phyloP scores from a whole-genome alignment of 2,329 filamentous ascomycete genomes.

The Ambrosiella cleistominuta region DNA sequence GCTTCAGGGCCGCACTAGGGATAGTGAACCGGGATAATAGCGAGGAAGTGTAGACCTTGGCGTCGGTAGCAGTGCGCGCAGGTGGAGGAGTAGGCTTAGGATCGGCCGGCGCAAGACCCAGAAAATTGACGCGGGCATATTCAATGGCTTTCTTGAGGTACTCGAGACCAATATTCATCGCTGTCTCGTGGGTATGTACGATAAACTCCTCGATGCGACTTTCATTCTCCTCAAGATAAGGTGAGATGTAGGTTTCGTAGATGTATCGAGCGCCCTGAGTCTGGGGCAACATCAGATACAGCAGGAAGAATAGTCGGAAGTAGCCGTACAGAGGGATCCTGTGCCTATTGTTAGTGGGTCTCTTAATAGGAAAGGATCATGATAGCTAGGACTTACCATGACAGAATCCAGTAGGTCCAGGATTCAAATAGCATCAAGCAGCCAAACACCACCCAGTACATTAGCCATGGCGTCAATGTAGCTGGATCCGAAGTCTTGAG shows the following conservation, averaged over 20 bases:
- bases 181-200: slow-evolving; percentile 58
- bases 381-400: slow-evolving; percentile 36
- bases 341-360: neutral
- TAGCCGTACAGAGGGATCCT: slow-evolving; percentile 90
- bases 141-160: slow-evolving; percentile 59
- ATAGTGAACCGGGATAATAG: slow-evolving; percentile 77
- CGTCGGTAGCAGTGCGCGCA: slow-evolving; percentile 26
- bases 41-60: slow-evolving; percentile 55
- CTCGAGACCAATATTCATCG: slow-evolving; percentile 57
- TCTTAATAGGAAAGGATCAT: neutral
- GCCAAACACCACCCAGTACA: slow-evolving; percentile 94
- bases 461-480: slow-evolving; percentile 88
- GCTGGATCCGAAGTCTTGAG: slow-evolving; percentile 82
- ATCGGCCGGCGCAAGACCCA: slow-evolving; percentile 52
- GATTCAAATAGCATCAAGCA: slow-evolving; percentile 68
- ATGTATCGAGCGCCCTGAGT: slow-evolving; percentile 81
- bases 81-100: slow-evolving; percentile 22
- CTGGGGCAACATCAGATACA: slow-evolving; percentile 92
- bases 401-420: slow-evolving; percentile 72
- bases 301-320: slow-evolving; percentile 68
- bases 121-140: slow-evolving; percentile 52
- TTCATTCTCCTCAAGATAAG: slow-evolving; percentile 78
- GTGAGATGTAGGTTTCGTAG: slow-evolving; percentile 73
- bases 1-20: slow-evolving; percentile 27
- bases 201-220: slow-evolving; percentile 80